Evolutionary conservation across 129 eudicot species (phyloP), one percentile per base, ranked within the genome.

Genomic region (Arctium minus): DNA sequence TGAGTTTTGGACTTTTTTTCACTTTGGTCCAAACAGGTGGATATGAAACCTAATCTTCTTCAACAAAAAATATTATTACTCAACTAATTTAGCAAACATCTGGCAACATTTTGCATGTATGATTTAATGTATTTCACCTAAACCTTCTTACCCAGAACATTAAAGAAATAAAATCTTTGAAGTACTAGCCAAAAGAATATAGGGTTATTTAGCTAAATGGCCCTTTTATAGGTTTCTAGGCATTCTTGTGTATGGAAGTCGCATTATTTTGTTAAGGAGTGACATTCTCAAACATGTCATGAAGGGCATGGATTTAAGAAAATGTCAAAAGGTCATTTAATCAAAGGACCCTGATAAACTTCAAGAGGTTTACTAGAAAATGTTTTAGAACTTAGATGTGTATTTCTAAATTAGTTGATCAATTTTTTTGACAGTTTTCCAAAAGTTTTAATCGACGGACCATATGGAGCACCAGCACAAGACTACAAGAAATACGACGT

Each of bases 391-490:
- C 56, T 46, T 46, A 46, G 56, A 46, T 46, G 2, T 46, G 56
- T 10, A 9, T 46, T 33, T 10, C 15, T 10, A 60, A 60, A n/a
- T 60, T 18, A n/a, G 8, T 60, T 18, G 68, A 60, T 17, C 68
- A 1, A 13, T 6, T 8, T 17, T 79, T 79, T 79, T 42, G 67
- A 82, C 87, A 94, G 98, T 82, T 91, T 89, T 82, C 98, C 97
- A 1, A 92, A 83, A 84, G 94, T 94, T 73, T 60, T 92, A 70
- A 94, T 94, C 27, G 98, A 92, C 30, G 98, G 98, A 13, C 97
- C 98, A 74, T 94, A 94, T 8, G 97, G 97, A 70, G 98, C 98
- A 70, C 94, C 98, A 17, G 91, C 98, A 75, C 98, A 94, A 87
- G 97, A 94, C 86, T 91, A 94, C 90, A 90, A 89, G 60, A 88